Evolutionary conservation across 805 yeast species (phyloP), one percentile per base, ranked within the genome.

Genomic region (Zygosaccharomyces bisporus): DNA sequence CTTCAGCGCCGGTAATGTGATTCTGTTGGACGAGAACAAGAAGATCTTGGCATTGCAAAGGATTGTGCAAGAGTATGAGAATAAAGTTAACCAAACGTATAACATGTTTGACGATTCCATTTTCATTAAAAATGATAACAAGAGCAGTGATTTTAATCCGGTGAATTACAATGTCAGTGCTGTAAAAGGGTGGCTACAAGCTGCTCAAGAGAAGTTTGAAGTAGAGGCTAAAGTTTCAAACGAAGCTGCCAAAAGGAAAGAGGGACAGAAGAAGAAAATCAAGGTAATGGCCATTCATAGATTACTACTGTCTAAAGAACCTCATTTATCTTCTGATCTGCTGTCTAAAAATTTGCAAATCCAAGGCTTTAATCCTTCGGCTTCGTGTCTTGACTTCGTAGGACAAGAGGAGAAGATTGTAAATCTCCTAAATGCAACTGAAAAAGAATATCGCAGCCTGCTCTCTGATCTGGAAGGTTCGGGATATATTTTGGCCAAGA

Each of bases 1-100:
- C 57, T 91, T 90, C 69, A 86, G 96, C 60, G 96, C 96, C 2
- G 99, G 99, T 20, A 91, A 91, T 60, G 77, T 91, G 43, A 69
- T 91, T 14, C 70, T 91, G 16, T 70, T 91, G 49, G 95, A 91
- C 62, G 74, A 78, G 21, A 75, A 81, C 16, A 64, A 72, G 47
- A 80, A 76, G 54, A 88, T 90, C 40, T 54, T 89, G 56, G 72
- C 91, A 0, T 67, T 89, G 21, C 90, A 85, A 59, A 78, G 97
- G 64, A 68, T 83, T 17, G 96, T 88, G 7, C 78, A 78, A 25
- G 95, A 85, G 43, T 77, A 81, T 56, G 85, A 77, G 29, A 79
- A 78, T 51, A 77, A 76, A 43, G 90, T 87, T 21, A 93, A 91
- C 16, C 88, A 83, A 49, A 64, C 57, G 0, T 91, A 90, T 57